Evolutionary conservation across 306 rosid species (phyloP).

Genomic region (Echinosophora koreensis): DNA sequence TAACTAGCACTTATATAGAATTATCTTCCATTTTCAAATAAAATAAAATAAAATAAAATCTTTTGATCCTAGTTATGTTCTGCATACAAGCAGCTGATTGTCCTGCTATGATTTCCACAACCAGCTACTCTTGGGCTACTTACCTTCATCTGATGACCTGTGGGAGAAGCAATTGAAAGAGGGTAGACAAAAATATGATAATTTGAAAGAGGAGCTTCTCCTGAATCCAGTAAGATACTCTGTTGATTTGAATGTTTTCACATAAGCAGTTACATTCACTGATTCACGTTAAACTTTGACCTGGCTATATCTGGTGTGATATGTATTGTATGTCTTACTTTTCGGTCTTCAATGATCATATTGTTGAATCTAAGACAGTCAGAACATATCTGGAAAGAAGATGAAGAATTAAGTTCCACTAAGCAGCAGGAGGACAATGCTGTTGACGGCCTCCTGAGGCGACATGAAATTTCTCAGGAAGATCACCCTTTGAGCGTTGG

Average conservation of each 20-base stretch:
- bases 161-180: constrained; percentile 26
- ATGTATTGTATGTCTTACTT: constrained; percentile 35
- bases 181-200: constrained; percentile 66
- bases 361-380: constrained; percentile 75
- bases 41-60: constrained; percentile 25
- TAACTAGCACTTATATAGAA: neutral
- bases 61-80: constrained; percentile 38
- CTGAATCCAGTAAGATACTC: constrained; percentile 72
- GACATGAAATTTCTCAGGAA: constrained; percentile 70
- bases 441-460: constrained; percentile 63
- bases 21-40: constrained; percentile 6
- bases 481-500: constrained; percentile 89
- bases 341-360: constrained; percentile 51
- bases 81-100: constrained; percentile 50
- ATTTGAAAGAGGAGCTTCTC: constrained; percentile 79
- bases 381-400: constrained; percentile 41
- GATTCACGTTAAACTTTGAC: neutral
- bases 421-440: constrained; percentile 52
- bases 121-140: constrained; percentile 75
- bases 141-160: too few relatives aligned
- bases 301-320: constrained; percentile 8
- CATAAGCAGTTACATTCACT: constrained; percentile 27
- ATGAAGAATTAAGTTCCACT: constrained; percentile 47
- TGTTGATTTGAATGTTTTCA: constrained; percentile 30
- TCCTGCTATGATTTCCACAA: constrained; percentile 50